Base-by-base conservation (phyloP, 371 early-diverging fungal species). In the Syncephalis fuscata region DNA sequence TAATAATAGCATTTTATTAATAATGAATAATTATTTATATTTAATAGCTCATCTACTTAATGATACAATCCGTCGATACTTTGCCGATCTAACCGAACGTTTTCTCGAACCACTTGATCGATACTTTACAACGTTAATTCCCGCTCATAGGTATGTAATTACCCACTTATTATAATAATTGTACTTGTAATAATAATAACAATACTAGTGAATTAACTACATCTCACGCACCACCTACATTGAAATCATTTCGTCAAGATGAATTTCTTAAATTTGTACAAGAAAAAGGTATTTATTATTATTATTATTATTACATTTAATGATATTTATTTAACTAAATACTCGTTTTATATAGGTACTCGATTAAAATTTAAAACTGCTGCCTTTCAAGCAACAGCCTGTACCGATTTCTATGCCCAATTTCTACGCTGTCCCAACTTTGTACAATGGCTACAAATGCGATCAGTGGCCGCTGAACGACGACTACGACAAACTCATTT, bases 371-470 rank as follows among this genome's bases (percentile, higher is more conserved):
- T 67, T 1, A 44, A 46, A 22, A 46, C 48, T 11, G 23, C 38
- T 2, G 16, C 32, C 1, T 37, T 37, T 2, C 16, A 40, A 20
- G 32, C 46, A 2, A 40, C 58, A 50, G 54, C 17, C 55, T 67
- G 66, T 41, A 65, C 66, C 42, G 84, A 82, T 44, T 69, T 96
- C 26, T 96, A 96, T 61, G 57, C 70, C 25, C 81, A 75, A 48
- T 96, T 96, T 59, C 60, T 94, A 39, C 81, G 80, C 57, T 90
- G 91, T 42, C 85, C 90, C 48, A 91, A 91, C 54, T 96, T 96
- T 74, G 91, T 90, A 5, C 78, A 90, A 14, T 96, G 96, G 96
- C 70, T 94, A 23, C 85, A 83, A 14, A 67, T 73, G 38, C 74
- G 85, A n/a, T 84, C 84, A 9, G 66, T 65, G 21, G 78, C 81